A percentile compares a stretch with the other conserved stretches of the same genome.
These are phyloP conservation scores for Fraxinus latifolia DNA, from an alignment of 305 asterid genomes.

Conservation along the genomic window DNA sequence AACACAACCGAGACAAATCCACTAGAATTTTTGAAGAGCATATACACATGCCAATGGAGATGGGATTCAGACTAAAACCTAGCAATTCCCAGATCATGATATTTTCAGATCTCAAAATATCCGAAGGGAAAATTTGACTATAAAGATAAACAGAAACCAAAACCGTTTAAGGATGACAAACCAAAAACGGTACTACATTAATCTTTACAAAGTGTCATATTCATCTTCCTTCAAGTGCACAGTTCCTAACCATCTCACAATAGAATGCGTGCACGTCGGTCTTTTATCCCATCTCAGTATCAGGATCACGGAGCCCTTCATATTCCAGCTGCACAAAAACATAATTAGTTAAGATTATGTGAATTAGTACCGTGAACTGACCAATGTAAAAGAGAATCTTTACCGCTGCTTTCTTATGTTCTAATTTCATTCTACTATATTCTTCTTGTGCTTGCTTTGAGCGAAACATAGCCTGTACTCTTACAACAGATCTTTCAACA, in stretches of 20 bases:
- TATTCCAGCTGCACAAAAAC: conserved; percentile 54
- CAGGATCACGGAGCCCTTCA: conserved; percentile 46
- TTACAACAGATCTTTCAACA: conserved; percentile 84
- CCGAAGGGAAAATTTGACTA: background rate
- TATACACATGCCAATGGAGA: background rate
- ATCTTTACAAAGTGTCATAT: conserved; percentile 33
- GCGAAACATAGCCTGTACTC: conserved; percentile 95
- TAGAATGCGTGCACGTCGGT: background rate
- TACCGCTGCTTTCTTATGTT: conserved; percentile 61
- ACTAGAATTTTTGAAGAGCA: background rate
- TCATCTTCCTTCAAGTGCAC: background rate
- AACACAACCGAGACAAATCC: background rate
- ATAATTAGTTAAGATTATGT: background rate
- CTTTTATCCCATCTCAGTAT: conserved; percentile 42
- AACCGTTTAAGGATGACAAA: background rate
- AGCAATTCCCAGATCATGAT: background rate
- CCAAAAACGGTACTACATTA: conserved; percentile 10
- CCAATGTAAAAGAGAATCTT: background rate
- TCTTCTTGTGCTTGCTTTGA: conserved; percentile 90
- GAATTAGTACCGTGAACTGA: background rate
- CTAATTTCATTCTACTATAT: conserved; percentile 86
- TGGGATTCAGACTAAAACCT: background rate
- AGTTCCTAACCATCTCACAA: background rate
- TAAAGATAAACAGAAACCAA: background rate
- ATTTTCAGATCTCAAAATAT: background rate